Conservation (phyloP, 106 monocot genomes). For the Apostasia shenzhenica region DNA sequence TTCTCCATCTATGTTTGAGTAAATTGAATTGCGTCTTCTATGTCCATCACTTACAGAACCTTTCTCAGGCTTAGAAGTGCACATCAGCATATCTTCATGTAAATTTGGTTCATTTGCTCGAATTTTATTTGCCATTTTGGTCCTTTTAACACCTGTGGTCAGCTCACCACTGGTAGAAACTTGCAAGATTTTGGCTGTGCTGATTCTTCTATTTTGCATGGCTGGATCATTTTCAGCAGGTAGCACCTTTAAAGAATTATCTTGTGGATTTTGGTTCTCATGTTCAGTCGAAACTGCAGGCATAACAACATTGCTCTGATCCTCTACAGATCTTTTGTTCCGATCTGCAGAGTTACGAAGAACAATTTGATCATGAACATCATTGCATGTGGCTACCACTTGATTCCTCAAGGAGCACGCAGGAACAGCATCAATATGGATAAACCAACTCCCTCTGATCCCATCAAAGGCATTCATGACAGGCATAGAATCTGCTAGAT, state of each 20-base stretch:
- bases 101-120: too few relatives aligned
- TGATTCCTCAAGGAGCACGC: not conserved
- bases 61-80: not conserved
- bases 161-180: too few relatives aligned
- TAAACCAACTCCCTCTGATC: conserved; percentile 3
- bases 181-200: too few relatives aligned
- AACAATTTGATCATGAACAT: not conserved
- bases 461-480: conserved; percentile 6
- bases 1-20: not conserved
- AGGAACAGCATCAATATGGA: not conserved
- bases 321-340: not conserved
- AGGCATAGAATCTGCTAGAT: conserved; percentile 2
- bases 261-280: too few relatives aligned
- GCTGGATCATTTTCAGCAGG: too few relatives aligned
- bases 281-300: too few relatives aligned
- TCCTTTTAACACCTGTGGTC: too few relatives aligned
- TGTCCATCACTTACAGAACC: not conserved
- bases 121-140: too few relatives aligned
- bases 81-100: not conserved
- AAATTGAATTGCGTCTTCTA: not conserved
- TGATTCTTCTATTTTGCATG: too few relatives aligned
- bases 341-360: not conserved
- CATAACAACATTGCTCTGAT: not conserved
- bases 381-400: not conserved
- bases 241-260: too few relatives aligned